Evolutionary conservation across 129 eudicot genomes (phyloP), one percentile per base, ranked within the genome.

Genomic region (Flaveria sonorensis): DNA sequence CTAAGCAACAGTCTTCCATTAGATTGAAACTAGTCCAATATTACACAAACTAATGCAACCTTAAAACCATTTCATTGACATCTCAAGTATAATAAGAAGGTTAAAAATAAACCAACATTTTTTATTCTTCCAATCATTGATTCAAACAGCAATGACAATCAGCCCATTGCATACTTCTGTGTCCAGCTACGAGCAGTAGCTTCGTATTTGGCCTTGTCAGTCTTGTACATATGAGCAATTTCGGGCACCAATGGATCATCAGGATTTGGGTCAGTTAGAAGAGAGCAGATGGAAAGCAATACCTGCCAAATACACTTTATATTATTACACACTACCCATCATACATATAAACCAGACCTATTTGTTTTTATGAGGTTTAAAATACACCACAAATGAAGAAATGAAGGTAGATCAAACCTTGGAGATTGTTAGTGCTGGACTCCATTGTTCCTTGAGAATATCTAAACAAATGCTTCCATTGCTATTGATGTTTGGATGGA

Each of bases 181-280:
- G 95, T 89, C 95, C 95, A 89, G 89, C 95, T 89, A 40, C 95
- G 91, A 51, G 95, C 95, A 32, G 95, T 89, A 6, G 89, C 73
- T 86, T 89, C 95, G 8, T 89, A 89, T 70, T 87, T 89, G 81
- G 86, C 45, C 86, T 80, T 81, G 52, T 89, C 95, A 0, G 91
- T 89, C 87, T 89, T 89, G 81, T 89, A 89, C 95, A 89, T 89
- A 65, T 89, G 95, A 55, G 95, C 95, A 3, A 89, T 89, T 73
- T 89, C 91, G 1, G 96, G 96, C 68, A 89, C 92, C 71, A 89
- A 76, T 0, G 96, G 96, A 55, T 89, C 96, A 81, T 89, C 96
- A 0, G 96, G 96, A 73, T 89, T 89, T 7, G 96, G 96, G 75
- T 89, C 96, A 3, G 96, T 89, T 83, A 89, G 77, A 79, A 89